Conservation (phyloP, 2,329 filamentous ascomycete genomes). For the Calycina herbarum region DNA sequence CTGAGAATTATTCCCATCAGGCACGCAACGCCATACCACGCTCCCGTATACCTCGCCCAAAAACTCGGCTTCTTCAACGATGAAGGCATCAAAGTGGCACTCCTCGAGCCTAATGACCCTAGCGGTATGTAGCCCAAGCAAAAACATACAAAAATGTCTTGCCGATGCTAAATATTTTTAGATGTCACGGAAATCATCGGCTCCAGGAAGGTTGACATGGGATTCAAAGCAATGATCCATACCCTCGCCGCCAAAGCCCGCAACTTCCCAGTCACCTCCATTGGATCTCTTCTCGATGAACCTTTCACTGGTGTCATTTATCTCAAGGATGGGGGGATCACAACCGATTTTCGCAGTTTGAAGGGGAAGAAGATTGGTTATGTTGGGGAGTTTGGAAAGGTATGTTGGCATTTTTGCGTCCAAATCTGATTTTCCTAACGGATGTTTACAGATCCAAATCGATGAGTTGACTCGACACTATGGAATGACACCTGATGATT, state of each 20-base stretch:
- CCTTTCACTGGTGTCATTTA: constrained; percentile 80
- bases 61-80: constrained; percentile 73
- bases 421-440: not conserved
- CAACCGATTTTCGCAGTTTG: constrained; percentile 70
- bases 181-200: constrained; percentile 83
- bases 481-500: constrained; percentile 70
- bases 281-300: constrained; percentile 75
- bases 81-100: constrained; percentile 74
- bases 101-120: constrained; percentile 77
- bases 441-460: constrained; percentile 65
- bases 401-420: constrained; percentile 25
- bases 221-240: constrained; percentile 84
- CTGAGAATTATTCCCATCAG: too few species aligned
- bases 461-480: constrained; percentile 79
- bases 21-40: constrained; percentile 42
- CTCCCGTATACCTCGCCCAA: constrained; percentile 75
- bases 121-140: constrained; percentile 50
- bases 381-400: constrained; percentile 73
- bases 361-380: constrained; percentile 78
- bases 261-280: constrained; percentile 69
- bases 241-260: constrained; percentile 77
- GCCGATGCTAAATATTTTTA: constrained; percentile 25
- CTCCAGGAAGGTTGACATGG: constrained; percentile 72
- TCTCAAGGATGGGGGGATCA: constrained; percentile 73
- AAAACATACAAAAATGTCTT: not conserved